Evolutionary conservation across 208 protist genomes (phyloP).

Genomic region (Histomonas meleagridis): DNA sequence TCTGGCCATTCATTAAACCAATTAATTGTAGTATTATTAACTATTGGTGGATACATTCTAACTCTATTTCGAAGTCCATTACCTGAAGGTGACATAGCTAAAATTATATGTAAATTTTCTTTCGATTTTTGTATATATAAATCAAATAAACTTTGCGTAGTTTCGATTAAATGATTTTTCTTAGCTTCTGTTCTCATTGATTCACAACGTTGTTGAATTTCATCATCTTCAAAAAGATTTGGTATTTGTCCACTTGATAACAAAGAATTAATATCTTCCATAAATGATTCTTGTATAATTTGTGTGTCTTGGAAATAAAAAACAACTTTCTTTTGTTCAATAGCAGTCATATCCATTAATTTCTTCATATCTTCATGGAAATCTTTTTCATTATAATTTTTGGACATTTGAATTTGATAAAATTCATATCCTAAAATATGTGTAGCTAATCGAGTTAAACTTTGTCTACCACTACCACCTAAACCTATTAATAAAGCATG

Average conservation of each 20-base stretch:
- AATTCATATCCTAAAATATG: conserved; percentile 79
- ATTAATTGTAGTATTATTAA: conserved; percentile 91
- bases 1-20: conserved; percentile 92
- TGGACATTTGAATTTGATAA: conserved; percentile 84
- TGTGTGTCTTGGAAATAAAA: conserved; percentile 94
- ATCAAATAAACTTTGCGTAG: conserved; percentile 64
- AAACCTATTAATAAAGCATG: conserved; percentile 89
- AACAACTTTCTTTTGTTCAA: conserved; percentile 75
- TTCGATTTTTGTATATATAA: conserved; percentile 83
- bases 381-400: conserved; percentile 73
- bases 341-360: conserved; percentile 76
- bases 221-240: conserved; percentile 84
- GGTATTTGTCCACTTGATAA: conserved; percentile 87
- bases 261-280: conserved; percentile 93
- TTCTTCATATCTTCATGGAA: conserved; percentile 88
- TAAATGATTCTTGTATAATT: conserved; percentile 77
- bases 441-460: conserved; percentile 77
- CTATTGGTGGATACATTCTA: conserved; percentile 88
- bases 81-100: conserved; percentile 87
- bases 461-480: conserved; percentile 84
- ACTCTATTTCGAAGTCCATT: conserved; percentile 76
- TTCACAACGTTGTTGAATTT: conserved; percentile 75
- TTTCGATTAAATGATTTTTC: conserved; percentile 63
- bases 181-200: conserved; percentile 69
- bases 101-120: conserved; percentile 78